Conservation (phyloP, 768 basidiomycete genomes). For the Mrakia frigida region DNA sequence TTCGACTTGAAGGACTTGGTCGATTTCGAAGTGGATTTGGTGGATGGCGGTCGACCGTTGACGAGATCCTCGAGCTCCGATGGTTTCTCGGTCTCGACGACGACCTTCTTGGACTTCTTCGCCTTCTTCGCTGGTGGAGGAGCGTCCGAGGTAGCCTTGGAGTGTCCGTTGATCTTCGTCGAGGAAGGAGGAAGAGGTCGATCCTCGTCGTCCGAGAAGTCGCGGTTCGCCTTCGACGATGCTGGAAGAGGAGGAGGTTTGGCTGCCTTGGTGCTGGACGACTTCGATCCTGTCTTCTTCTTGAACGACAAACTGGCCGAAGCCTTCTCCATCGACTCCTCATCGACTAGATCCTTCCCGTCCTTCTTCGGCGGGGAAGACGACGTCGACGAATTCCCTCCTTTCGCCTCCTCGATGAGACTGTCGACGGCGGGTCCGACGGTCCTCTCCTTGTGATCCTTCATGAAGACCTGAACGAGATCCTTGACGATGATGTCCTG, state of each 20-base stretch:
- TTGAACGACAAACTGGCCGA: slow-evolving; percentile 10
- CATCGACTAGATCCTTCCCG: neutral
- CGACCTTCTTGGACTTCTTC: neutral
- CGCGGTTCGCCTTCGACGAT: neutral
- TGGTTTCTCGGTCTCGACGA: neutral
- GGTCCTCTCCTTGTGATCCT: neutral
- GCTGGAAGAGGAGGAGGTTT: neutral
- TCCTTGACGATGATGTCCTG: neutral
- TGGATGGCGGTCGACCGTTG: neutral
- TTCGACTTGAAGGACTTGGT: neutral
- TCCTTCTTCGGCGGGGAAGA: neutral
- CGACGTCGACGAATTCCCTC: neutral
- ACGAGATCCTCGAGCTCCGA: neutral
- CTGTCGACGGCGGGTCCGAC: neutral
- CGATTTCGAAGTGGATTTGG: neutral
- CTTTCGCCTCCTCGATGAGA: neutral
- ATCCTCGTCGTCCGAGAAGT: slow-evolving; percentile 2
- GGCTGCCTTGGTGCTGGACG: slow-evolving; percentile 7
- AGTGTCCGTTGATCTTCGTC: neutral
- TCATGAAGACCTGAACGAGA: neutral
- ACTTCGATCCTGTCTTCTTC: slow-evolving; percentile 8
- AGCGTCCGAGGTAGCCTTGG: neutral
- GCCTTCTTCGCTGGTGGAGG: neutral
- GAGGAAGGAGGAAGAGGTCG: neutral
- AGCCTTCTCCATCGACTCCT: neutral